Evolutionary conservation across 495 filamentous ascomycete genomes (phyloP), one percentile per base, ranked within the genome.

Genomic region (Cercophora samala): DNA sequence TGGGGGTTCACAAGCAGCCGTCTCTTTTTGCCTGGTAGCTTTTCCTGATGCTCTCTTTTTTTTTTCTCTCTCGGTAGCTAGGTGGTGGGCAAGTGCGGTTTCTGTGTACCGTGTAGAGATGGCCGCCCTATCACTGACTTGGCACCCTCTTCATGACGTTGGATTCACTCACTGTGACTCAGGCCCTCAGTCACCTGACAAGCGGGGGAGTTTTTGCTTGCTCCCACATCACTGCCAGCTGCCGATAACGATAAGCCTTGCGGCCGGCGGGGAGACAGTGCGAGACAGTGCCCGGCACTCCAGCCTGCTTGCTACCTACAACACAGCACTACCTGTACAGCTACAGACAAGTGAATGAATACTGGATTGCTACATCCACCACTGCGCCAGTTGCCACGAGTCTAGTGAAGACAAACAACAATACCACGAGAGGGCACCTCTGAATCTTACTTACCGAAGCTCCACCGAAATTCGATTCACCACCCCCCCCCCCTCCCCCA

Each of bases 141-240:
- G 65, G 51, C 64, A n/a, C 21, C 68, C 52, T 63, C 55, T 58
- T 67, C 71, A 75, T 77, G 75, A 77, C 75, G 75, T 77, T 73
- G 66, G 64, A 59, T 19, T 53, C 46, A 56, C 51, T 66, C 59
- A 55, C 65, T 67, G 75, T 76, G 72, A 76, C 68, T 75, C 74
- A 76, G 72, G 25, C 64, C 64, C 60, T 37, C n/a, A 18, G 56
- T 75, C 75, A 76, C 66, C 69, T 77, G 75, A 77, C 60, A 73
- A 62, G 74, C 64, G 73, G 73, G 72, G 69, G 37, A 1, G 5
- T 46, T 46, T 46, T n/a, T n/a, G n/a, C n/a, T n/a, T 46, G 37
- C 37, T 46, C 37, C 8, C 37, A 66, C 67, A 62, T 68, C 68
- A 67, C 60, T 64, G 66, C 25, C 69, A 70, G 69, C 65, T 66